Base-by-base conservation (phyloP, 768 basidiomycete species). In the Cantharellus anzutake region DNA sequence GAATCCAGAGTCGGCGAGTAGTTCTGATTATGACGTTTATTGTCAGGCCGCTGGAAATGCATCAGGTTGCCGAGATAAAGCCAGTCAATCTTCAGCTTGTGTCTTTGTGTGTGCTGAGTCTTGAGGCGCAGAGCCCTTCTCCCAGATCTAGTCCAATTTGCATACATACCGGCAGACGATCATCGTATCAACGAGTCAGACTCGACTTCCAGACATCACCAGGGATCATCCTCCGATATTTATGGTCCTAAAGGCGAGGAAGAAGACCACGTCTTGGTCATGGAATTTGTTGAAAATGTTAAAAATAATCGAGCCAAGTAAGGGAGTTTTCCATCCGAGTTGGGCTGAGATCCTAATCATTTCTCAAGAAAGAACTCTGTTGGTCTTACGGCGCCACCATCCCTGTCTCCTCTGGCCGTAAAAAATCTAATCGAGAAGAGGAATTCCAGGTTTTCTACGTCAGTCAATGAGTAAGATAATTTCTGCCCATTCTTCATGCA, bases 21-120 rank as follows among this genome's bases (percentile, higher is more conserved):
- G 16, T 60, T 60, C 64, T 35, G 60, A 35, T 35, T 56, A 16
- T 0, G 60, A 56, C 41, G 42, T 7, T 38, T 41, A 20, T 4
- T 4, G 3, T 51, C 67, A 92, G 90, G 56, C 86, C 89, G 0
- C 73, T 93, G 29, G 84, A 90, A 61, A 72, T 91, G n/a, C 68
- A 72, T 44, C 78, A 79, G 64, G 80, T 94, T 20, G 84, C 89
- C 3, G 85, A 92, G 69, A 74, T 94, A 62, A 92, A 92, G 86
- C 90, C 61, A 61, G 66, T 51, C 16, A 34, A 44, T 4, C 34
- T n/a, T 5, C 2, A 5, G n/a, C 5, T 51, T 61, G 3, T 34
- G 3, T 35, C 51, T 38, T 41, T 11, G n/a, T 20, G 16, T 39
- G 7, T 39, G 34, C 40, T 20, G 29, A 5, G 34, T 37, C 5